A percentile compares a stretch with the other conserved stretches of the same genome.
Conservation (phyloP, 2,329 filamentous ascomycete genomes). For the Talaromyces islandicus region DNA sequence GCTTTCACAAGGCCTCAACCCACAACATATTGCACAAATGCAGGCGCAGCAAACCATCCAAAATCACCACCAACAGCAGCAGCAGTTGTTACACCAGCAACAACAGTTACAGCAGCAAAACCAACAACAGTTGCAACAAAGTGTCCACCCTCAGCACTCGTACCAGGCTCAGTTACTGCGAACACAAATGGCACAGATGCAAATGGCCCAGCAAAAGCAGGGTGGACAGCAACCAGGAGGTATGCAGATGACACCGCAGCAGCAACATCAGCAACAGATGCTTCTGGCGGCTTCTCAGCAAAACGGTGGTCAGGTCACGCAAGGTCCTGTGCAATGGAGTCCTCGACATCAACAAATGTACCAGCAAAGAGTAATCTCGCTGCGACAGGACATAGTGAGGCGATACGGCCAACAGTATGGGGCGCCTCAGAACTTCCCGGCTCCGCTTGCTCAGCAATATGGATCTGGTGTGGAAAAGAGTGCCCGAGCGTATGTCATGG, state of each 20-base stretch:
- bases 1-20: conserved; percentile 32
- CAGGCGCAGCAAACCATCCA: conserved; percentile 43
- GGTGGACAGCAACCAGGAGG: conserved; percentile 13
- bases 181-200: conserved; percentile 19
- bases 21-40: conserved; percentile 36
- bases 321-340: conserved; percentile 25
- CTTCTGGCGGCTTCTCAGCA: conserved; percentile 32
- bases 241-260: conserved; percentile 14
- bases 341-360: conserved; percentile 30
- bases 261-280: conserved; percentile 32
- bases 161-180: conserved; percentile 13
- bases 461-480: conserved; percentile 29
- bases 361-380: conserved; percentile 27
- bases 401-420: conserved; percentile 34
- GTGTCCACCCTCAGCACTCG: conserved; percentile 16
- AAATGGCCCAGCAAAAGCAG: conserved; percentile 24
- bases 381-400: conserved; percentile 32
- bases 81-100: conserved; percentile 30
- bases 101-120: conserved; percentile 25
- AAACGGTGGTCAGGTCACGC: conserved; percentile 29
- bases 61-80: conserved; percentile 27
- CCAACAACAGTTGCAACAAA: conserved; percentile 20
- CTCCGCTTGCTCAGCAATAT: conserved; percentile 33
- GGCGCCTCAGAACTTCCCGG: conserved; percentile 32
- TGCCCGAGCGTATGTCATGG: conserved; percentile 31